A percentile compares a stretch with the other conserved stretches of the same genome.
Conservation (phyloP, 2,329 filamentous ascomycete species). For the Purpureocillium lavendulum region DNA sequence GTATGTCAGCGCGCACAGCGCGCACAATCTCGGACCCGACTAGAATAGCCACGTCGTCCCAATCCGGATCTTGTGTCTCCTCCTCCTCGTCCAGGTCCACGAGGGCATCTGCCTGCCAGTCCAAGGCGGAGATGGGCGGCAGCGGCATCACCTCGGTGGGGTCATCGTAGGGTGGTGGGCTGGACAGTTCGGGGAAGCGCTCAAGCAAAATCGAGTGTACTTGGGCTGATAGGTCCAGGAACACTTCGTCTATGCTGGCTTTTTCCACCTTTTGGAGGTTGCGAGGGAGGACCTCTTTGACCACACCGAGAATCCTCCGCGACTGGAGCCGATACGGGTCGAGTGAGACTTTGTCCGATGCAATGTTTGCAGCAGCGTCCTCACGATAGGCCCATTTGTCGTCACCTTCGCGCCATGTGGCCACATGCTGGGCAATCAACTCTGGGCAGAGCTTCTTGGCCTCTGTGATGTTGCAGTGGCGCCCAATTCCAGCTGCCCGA, state of each 20-base stretch:
- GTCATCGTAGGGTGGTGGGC: constrained; percentile 64
- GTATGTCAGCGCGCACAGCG: constrained; percentile 61
- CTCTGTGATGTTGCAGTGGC: constrained; percentile 72
- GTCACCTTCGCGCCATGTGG: constrained; percentile 89
- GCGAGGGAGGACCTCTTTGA: constrained; percentile 64
- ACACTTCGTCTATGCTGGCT: constrained; percentile 91
- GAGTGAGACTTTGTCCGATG: constrained; percentile 85
- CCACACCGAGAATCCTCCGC: constrained; percentile 67
- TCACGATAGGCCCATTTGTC: constrained; percentile 86
- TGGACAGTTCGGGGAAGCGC: constrained; percentile 63
- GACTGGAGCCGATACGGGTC: constrained; percentile 87
- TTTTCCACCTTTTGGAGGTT: constrained; percentile 75
- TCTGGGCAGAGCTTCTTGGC: constrained; percentile 81
- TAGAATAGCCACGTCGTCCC: constrained; percentile 86
- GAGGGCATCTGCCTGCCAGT: constrained; percentile 79
- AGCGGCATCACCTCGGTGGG: constrained; percentile 61
- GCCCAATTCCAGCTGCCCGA: constrained; percentile 66
- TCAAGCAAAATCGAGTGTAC: constrained; percentile 68
- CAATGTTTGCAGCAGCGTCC: constrained; percentile 70
- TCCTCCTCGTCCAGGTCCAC: constrained; percentile 68
- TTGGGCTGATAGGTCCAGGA: constrained; percentile 82
- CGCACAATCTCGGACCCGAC: constrained; percentile 86
- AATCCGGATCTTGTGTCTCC: constrained; percentile 79
- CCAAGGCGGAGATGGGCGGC: constrained; percentile 59
- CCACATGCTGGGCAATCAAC: constrained; percentile 83